Evolutionary conservation across 2,329 filamentous ascomycete species (phyloP), one percentile per base, ranked within the genome.

Genomic region (Claviceps citrina): DNA sequence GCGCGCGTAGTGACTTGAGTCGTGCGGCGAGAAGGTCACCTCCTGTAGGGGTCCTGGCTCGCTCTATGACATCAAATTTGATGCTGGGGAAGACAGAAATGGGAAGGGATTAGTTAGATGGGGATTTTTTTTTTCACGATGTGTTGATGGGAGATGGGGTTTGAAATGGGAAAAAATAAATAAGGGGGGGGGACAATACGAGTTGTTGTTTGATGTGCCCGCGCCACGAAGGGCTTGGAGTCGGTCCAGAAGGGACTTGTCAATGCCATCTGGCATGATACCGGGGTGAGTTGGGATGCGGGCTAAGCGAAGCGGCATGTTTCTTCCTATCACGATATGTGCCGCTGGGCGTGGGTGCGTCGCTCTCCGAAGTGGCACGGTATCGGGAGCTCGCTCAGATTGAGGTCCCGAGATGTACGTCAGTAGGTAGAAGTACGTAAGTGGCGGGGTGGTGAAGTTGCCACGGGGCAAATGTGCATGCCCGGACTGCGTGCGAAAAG

Each of bases 1-100:
- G 58, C 18, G 62, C 59, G 10, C 72, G 66, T 16, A 76, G 58
- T 5, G 59, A 65, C 47, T 67, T 69, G 33, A 76, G 59, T 18
- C 72, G 63, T 2, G 64, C 64, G 2, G 70, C 59, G 7, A 76
- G 60, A 7, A 62, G 60, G 50, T 75, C 70, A 46, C 73, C 69
- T 31, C 60, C 60, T 0, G 67, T 66, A 1, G 57, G 54, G 2
- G 65, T 57, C 46, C 60, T 63, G 10, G 55, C 57, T 7, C 63
- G 53, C 45, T 67, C 62, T 40, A 68, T 64, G 3, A 60, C 54
- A 24, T 63, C 59, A 16, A 61, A 39, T 7, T 49, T 51, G 19
- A 58, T 50, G 16, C 56, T 51, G 35, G 12, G 25, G 18, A n/a
- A 9, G 19, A 4, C 3, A 4, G 8, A 28, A 7, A 6, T 8